Base-by-base conservation (phyloP, 2,329 filamentous ascomycete species). In the Zymoseptoria ardabiliae region DNA sequence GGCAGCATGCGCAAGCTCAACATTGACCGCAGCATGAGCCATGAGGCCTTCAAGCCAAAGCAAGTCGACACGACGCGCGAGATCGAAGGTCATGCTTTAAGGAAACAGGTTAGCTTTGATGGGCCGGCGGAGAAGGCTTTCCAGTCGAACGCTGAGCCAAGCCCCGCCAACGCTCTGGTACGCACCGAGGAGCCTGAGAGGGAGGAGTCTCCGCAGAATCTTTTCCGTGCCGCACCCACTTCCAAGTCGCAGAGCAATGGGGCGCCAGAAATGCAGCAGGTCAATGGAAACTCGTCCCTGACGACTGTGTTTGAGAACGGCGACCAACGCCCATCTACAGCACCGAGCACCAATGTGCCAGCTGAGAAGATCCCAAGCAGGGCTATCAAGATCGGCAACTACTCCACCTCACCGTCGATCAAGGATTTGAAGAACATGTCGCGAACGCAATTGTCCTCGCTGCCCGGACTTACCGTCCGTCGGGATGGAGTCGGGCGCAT, bases 91-190 rank as follows among this genome's bases (percentile, higher is more conserved):
- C 73, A 73, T 20, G 59, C 53, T 20, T 41, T 63, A n/a, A 87
- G 87, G 64, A 97, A 96, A 79, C 86, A 89, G 56, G 94, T 99
- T 56, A 97, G 91, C 77, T 99, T 97, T 68, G 91, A 96, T 70
- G 85, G 86, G 3, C 82, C 82, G 30, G 68, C 66, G 17, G 56
- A 66, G 30, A 60, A 79, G 22, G 79, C 79, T 63, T 72, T 76
- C 9, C 71, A 75, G 30, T 75, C 76, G 59, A 80, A 78, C 45
- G 63, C 65, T 11, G 59, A 61, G 48, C 56, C 66, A 6, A 64
- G 53, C 41, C 55, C 58, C 11, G 73, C 73, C 25, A 67, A 74
- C 56, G 81, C 84, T 57, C 68, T 86, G 51, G 77, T 85, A 22
- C 77, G 76, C 21, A 75, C 77, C n/a, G 79, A 82, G 50, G 63